Evolutionary conservation across 495 filamentous ascomycete species (phyloP).

Genomic region (Trichoderma parareesei): DNA sequence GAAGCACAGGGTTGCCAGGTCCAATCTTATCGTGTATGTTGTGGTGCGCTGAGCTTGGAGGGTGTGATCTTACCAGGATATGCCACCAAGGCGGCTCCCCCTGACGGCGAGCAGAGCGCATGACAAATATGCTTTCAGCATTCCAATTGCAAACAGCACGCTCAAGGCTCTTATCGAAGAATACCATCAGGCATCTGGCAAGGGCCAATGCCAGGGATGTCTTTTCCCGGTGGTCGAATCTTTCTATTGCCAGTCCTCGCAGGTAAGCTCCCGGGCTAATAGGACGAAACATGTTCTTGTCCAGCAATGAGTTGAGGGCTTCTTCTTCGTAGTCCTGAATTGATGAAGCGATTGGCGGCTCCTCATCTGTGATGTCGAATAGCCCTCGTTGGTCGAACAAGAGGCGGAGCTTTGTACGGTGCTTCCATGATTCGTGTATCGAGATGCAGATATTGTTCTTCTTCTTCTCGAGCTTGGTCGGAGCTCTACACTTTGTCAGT

Average conservation of each 20-base stretch:
- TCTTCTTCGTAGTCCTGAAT: neutral
- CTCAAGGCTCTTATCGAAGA: neutral
- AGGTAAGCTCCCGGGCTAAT: neutral
- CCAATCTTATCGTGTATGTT: neutral
- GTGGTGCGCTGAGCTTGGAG: neutral
- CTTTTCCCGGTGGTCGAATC: slow-evolving; percentile 1
- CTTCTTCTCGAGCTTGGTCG: neutral
- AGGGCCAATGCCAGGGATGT: neutral
- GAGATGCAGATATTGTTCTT: neutral
- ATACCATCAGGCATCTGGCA: neutral
- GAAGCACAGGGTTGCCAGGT: neutral
- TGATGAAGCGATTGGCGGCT: neutral
- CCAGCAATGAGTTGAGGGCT: neutral
- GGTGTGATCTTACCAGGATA: neutral
- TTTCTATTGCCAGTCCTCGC: neutral
- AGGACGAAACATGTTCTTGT: neutral
- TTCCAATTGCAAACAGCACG: neutral
- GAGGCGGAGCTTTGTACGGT: neutral
- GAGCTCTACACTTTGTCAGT: neutral
- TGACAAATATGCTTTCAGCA: neutral
- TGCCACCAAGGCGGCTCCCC: neutral
- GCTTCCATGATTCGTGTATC: neutral
- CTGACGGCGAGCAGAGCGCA: neutral
- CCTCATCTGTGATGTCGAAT: neutral
- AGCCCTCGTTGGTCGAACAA: neutral